Evolutionary conservation across 2,329 filamentous ascomycete genomes (phyloP), one percentile per base, ranked within the genome.

Genomic region (Bipolaris oryzae): DNA sequence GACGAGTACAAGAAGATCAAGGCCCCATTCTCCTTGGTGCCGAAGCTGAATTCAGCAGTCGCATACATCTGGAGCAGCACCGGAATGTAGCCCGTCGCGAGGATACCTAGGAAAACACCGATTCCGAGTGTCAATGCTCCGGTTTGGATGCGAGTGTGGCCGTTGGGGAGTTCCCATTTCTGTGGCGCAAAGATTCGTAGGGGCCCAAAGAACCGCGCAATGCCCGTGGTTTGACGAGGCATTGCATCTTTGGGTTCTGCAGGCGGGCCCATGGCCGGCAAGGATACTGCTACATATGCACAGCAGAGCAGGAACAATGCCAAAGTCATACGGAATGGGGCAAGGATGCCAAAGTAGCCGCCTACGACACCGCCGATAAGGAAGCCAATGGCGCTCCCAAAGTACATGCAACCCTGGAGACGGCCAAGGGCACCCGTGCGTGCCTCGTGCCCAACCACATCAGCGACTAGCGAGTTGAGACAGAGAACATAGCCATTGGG

Each of bases 401-500:
- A 79, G 82, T 90, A 88, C 53, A 88, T 84, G 51, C 81, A 83
- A 0, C 89, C 89, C 61, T 89, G 86, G 0, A 91, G 76, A 62
- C 83, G 79, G 0, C 89, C 89, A 55, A 91, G 84, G 0, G 87
- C 83, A 0, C 81, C 85, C 0, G 89, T 91, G 3, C 88, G 79
- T 51, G 84, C 78, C 18, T 81, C 76, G 0, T 87, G 82, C 37
- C 83, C 79, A 0, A 89, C 84, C 2, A 89, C 77, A 68, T 90
- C 88, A 1, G 87, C 84, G 0, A 88, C 86, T 42, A 88, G 86
- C 11, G 87, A 87, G 63, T 91, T 91, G 20, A 90, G 78, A 1
- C 88, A 83, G 3, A 91, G 80, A 7, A 90, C 82, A 66, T 90
- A 91, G 0, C 89, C 89, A 0, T 84, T 84, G 0, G 88, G 88